phyloP scores from a whole-genome alignment of 2,329 filamentous ascomycete genomes.

The Phoma sp. region DNA sequence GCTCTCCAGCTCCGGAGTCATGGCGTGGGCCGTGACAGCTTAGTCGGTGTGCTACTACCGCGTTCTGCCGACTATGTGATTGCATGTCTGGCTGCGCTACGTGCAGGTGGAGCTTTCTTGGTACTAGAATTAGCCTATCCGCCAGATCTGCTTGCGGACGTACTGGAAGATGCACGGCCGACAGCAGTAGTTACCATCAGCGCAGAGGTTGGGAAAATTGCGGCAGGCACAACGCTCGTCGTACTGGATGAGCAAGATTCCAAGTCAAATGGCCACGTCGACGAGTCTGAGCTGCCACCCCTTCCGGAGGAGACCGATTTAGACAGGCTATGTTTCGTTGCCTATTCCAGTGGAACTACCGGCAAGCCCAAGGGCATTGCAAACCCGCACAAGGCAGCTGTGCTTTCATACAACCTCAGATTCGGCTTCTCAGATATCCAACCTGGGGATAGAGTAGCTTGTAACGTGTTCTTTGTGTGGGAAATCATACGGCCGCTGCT shows the following conservation, averaged over 20 bases:
- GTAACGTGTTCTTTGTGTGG: constrained; percentile 89
- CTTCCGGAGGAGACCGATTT: constrained; percentile 71
- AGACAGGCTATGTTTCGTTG: constrained; percentile 78
- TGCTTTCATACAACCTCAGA: constrained; percentile 75
- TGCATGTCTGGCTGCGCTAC: constrained; percentile 76
- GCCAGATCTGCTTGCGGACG: constrained; percentile 73
- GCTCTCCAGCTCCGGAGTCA: constrained; percentile 68
- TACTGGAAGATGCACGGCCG: constrained; percentile 76
- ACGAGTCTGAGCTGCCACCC: constrained; percentile 56
- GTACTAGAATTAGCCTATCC: constrained; percentile 83
- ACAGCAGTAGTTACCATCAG: constrained; percentile 72
- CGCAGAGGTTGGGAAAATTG: constrained; percentile 70
- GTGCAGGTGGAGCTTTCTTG: constrained; percentile 79
- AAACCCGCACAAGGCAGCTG: constrained; percentile 76
- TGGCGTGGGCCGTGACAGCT: constrained; percentile 73
- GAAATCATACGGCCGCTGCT: constrained; percentile 80
- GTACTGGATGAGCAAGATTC: constrained; percentile 61
- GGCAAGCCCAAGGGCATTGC: constrained; percentile 83
- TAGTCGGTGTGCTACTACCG: constrained; percentile 77
- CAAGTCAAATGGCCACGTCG: constrained; percentile 35
- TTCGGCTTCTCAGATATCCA: constrained; percentile 73
- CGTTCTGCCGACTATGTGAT: constrained; percentile 81
- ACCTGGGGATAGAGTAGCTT: constrained; percentile 79
- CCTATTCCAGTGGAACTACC: constrained; percentile 79
- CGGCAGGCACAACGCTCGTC: constrained; percentile 67